These are phyloP conservation scores for Urtica urens DNA, from an alignment of 306 rosid genomes.

Conservation along the genomic window DNA sequence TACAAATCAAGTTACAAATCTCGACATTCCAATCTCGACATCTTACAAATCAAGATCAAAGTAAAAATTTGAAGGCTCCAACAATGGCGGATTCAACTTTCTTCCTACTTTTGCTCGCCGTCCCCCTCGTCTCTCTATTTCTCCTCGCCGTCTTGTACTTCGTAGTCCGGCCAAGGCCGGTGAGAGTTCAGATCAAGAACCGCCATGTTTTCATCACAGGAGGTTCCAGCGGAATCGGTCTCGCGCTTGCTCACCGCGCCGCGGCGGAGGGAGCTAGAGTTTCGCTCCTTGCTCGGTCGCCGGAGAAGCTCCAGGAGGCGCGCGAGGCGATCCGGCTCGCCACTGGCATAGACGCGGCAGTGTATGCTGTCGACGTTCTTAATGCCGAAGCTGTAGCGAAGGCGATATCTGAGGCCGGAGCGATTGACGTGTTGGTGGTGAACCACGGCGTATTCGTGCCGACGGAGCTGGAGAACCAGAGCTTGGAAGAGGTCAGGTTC, in stretches of 20 bases:
- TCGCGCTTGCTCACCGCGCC: slow-evolving; percentile 77
- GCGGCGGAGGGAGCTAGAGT: slow-evolving; percentile 74
- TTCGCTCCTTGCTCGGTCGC: slow-evolving; percentile 73
- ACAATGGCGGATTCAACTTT: slow-evolving; percentile 40
- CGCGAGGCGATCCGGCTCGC: slow-evolving; percentile 37
- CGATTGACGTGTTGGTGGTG: slow-evolving; percentile 57
- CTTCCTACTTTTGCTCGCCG: slow-evolving; percentile 27
- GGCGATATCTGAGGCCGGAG: slow-evolving; percentile 61
- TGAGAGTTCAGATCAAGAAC: slow-evolving; percentile 50
- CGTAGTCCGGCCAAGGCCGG: slow-evolving; percentile 58
- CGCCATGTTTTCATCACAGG: slow-evolving; percentile 96
- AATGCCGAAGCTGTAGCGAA: slow-evolving; percentile 48
- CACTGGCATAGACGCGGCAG: slow-evolving; percentile 56
- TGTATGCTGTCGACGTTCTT: slow-evolving; percentile 63
- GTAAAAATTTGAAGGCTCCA: no score
- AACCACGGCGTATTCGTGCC: slow-evolving; percentile 73
- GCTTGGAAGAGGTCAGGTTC: slow-evolving; percentile 60
- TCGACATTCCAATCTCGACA: no score
- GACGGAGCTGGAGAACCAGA: slow-evolving; percentile 62
- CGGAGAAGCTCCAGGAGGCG: slow-evolving; percentile 58
- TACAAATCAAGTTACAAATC: no score
- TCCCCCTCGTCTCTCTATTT: slow-evolving; percentile 28
- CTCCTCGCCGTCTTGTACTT: slow-evolving; percentile 45
- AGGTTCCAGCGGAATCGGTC: slow-evolving; percentile 94
- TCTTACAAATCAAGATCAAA: no score